Evolutionary conservation across 306 rosid genomes (phyloP).

Genomic region (Acacia confusa): DNA sequence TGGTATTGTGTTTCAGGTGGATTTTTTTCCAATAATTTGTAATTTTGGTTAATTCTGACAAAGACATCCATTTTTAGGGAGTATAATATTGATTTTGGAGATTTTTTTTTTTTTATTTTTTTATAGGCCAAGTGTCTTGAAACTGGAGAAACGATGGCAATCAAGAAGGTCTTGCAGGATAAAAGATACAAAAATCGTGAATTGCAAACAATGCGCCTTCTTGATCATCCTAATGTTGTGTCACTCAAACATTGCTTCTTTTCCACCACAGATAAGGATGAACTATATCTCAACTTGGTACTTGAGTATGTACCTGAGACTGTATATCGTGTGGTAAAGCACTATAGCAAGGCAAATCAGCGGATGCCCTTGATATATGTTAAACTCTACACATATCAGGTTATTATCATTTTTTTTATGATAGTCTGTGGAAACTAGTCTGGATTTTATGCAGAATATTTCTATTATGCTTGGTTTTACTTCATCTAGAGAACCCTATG

Average conservation of each 20-base stretch:
- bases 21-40: slow-evolving; percentile 15
- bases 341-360: slow-evolving; percentile 70
- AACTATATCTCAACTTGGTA: slow-evolving; percentile 69
- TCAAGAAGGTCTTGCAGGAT: slow-evolving; percentile 70
- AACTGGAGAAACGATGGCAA: slow-evolving; percentile 54
- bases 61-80: background rate
- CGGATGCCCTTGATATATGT: slow-evolving; percentile 75
- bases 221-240: slow-evolving; percentile 72
- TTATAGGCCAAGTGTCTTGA: slow-evolving; percentile 72
- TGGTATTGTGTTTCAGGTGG: slow-evolving; percentile 75
- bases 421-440: background rate
- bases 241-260: slow-evolving; percentile 75
- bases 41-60: background rate
- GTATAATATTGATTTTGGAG: background rate
- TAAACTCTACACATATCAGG: slow-evolving; percentile 75
- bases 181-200: slow-evolving; percentile 74
- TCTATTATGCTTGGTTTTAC: background rate
- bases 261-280: slow-evolving; percentile 69
- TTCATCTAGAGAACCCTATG: background rate
- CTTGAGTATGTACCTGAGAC: slow-evolving; percentile 47
- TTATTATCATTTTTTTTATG: slow-evolving; percentile 7
- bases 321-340: slow-evolving; percentile 64
- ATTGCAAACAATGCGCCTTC: slow-evolving; percentile 79
- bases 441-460: background rate
- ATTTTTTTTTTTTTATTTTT: background rate